phyloP scores from a whole-genome alignment of 2,329 filamentous ascomycete species.

The Trichoderma sp. region DNA sequence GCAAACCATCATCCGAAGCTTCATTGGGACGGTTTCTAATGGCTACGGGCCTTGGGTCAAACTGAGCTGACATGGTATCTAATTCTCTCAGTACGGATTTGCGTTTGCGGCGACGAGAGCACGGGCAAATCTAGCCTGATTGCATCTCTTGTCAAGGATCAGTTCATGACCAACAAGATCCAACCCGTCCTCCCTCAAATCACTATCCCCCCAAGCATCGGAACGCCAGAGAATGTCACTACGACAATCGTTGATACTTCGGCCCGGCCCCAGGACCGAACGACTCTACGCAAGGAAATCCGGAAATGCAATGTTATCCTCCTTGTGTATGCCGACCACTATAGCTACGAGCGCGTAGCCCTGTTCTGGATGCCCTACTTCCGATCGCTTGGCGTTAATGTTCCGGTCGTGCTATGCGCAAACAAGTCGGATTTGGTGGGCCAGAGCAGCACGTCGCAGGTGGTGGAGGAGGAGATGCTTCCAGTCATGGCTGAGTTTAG shows the following conservation, averaged over 20 bases:
- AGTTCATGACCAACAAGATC: conserved; percentile 94
- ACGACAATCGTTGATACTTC: conserved; percentile 98
- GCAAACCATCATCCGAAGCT: not conserved
- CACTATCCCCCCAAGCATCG: conserved; percentile 89
- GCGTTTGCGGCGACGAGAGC: conserved; percentile 94
- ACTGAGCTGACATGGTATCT: not conserved
- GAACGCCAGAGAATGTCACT: conserved; percentile 93
- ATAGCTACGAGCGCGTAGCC: conserved; percentile 96
- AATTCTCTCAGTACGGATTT: conserved; percentile 72
- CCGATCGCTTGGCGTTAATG: conserved; percentile 95
- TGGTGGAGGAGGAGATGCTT: conserved; percentile 95
- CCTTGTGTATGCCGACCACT: conserved; percentile 96
- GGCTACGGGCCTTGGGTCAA: not conserved
- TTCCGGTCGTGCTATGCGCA: conserved; percentile 93
- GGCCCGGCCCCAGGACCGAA: conserved; percentile 89
- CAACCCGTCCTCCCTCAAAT: conserved; percentile 93
- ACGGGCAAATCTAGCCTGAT: conserved; percentile 94
- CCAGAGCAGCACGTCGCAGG: conserved; percentile 76
- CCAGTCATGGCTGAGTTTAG: conserved; percentile 98
- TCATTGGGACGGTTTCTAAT: not conserved
- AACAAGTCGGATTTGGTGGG: conserved; percentile 92
- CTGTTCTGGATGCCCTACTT: conserved; percentile 99
- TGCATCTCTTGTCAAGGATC: conserved; percentile 93
- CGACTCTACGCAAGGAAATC: conserved; percentile 88
- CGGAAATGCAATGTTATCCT: conserved; percentile 96